These are phyloP conservation scores for Linaria vulgaris DNA, from an alignment of 257 asterid species.

Conservation along the genomic window DNA sequence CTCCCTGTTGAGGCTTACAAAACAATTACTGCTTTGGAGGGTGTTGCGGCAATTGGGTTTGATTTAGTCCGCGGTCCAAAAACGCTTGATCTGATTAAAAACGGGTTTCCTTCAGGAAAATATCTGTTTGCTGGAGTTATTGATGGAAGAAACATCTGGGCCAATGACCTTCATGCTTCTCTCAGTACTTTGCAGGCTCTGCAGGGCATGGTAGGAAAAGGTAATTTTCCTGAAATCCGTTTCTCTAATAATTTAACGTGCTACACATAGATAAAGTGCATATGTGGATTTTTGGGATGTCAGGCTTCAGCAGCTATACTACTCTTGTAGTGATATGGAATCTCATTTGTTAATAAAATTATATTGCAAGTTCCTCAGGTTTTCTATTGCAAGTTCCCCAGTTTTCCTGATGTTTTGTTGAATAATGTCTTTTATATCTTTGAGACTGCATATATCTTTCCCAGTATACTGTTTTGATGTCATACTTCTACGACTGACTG, in stretches of 20 bases:
- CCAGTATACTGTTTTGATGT: neutral
- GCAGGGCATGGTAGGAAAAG: constrained; percentile 67
- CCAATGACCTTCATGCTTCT: constrained; percentile 74
- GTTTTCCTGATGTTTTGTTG: too few relatives aligned
- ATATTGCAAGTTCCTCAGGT: too few relatives aligned
- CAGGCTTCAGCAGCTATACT: too few relatives aligned
- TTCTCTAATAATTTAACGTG: neutral
- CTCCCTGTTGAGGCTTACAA: constrained; percentile 59
- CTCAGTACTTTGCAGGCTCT: constrained; percentile 52
- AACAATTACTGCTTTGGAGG: constrained; percentile 52
- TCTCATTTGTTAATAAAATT: too few relatives aligned
- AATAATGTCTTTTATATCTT: too few relatives aligned
- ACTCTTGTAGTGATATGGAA: too few relatives aligned
- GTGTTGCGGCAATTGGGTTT: constrained; percentile 70
- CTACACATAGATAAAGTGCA: neutral
- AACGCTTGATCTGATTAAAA: constrained; percentile 60
- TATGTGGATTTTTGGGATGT: neutral
- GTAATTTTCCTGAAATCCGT: constrained; percentile 29
- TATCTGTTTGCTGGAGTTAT: constrained; percentile 82
- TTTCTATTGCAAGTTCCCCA: too few relatives aligned
- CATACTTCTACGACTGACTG: neutral
- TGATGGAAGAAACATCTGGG: constrained; percentile 92
- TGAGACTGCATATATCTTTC: neutral
- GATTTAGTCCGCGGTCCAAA: constrained; percentile 76
- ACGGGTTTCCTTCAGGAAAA: constrained; percentile 66